A percentile compares a stretch with the other conserved stretches of the same genome.
phyloP scores from a whole-genome alignment of 805 yeast genomes.

The Teunomyces lycoperdinae region DNA sequence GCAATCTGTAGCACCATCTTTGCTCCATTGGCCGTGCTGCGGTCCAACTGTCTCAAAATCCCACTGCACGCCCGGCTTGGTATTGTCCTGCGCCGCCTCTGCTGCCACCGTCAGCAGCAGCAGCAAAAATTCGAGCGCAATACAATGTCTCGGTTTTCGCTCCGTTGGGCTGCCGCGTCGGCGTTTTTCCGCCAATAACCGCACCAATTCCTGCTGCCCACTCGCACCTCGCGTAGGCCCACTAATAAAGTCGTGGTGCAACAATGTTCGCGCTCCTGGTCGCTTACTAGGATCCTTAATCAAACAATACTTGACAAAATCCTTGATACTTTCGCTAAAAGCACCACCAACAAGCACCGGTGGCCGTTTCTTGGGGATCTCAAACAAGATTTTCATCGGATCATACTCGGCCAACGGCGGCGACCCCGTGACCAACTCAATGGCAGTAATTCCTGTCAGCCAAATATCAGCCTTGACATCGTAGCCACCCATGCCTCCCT shows the following conservation, averaged over 20 bases:
- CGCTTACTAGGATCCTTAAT: conserved; percentile 63
- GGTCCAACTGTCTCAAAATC: conserved; percentile 15
- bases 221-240: conserved; percentile 14
- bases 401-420: conserved; percentile 76
- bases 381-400: conserved; percentile 73
- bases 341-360: conserved; percentile 51
- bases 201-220: neutral
- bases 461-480: conserved; percentile 89
- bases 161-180: conserved; percentile 21
- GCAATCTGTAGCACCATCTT: neutral
- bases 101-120: neutral
- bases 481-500: conserved; percentile 49
- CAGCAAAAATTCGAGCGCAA: neutral
- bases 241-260: conserved; percentile 53
- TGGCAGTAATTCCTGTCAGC: conserved; percentile 92
- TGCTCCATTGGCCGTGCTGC: neutral
- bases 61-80: conserved; percentile 10
- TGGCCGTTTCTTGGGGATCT: conserved; percentile 63
- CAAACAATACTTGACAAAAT: conserved; percentile 65
- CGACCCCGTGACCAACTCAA: conserved; percentile 76
- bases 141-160: conserved; percentile 9
- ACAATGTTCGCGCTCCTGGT: conserved; percentile 57
- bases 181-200: neutral
- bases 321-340: conserved; percentile 53
- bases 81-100: neutral